phyloP scores from a whole-genome alignment of 148 eudicot species.

The Talinum fruticosum region DNA sequence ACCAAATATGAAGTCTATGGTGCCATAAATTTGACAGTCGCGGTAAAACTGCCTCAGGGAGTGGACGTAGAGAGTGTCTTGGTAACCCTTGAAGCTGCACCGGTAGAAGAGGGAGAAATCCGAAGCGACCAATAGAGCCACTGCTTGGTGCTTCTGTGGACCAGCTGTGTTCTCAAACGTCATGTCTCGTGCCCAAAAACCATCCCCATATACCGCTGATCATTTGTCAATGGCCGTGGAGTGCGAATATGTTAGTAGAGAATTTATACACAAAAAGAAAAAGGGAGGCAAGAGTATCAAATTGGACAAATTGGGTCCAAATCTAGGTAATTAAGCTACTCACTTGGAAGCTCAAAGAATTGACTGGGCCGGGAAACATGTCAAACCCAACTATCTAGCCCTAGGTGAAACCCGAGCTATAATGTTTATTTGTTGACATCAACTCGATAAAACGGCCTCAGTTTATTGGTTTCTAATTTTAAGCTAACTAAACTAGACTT shows the following conservation, averaged over 20 bases:
- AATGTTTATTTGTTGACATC: too few relatives aligned
- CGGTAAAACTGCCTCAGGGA: conserved; percentile 67
- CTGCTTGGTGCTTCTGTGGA: conserved; percentile 65
- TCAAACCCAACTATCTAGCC: too few relatives aligned
- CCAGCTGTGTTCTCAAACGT: conserved; percentile 71
- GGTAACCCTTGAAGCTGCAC: conserved; percentile 62
- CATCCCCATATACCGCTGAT: conserved; percentile 54
- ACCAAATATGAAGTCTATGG: conserved; percentile 71
- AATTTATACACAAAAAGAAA: neutral
- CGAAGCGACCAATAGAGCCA: conserved; percentile 51
- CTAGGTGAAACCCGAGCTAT: too few relatives aligned
- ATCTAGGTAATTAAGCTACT: neutral
- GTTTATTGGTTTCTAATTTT: too few relatives aligned
- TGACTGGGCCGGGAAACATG: too few relatives aligned
- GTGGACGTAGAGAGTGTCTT: conserved; percentile 58
- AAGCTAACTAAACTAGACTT: too few relatives aligned
- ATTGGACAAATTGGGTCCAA: neutral
- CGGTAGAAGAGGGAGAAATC: conserved; percentile 58
- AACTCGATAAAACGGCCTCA: too few relatives aligned
- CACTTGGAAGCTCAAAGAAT: too few relatives aligned
- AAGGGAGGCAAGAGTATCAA: too few relatives aligned
- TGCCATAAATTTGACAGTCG: conserved; percentile 68
- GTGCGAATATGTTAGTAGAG: neutral
- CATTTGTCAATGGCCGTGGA: neutral
- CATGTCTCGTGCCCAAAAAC: conserved; percentile 72